These are phyloP conservation scores for Neoscytalidium dimidiatum DNA, from an alignment of 2,329 filamentous ascomycete genomes.

Conservation along the genomic window DNA sequence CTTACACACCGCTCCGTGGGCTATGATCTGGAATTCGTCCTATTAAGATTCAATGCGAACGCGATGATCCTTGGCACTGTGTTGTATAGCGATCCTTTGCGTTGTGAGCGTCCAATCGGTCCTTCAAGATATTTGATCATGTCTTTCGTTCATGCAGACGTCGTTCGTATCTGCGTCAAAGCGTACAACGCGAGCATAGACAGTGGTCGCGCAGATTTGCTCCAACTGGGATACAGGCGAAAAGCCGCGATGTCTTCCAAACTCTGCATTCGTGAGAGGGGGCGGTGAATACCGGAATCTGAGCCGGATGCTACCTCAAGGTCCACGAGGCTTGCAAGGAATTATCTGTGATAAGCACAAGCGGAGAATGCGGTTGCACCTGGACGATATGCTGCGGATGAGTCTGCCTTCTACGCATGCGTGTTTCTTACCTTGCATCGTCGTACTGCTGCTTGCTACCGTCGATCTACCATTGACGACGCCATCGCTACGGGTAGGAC, in stretches of 20 bases:
- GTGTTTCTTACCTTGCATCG: background rate
- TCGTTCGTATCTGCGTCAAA: background rate
- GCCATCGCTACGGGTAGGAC: background rate
- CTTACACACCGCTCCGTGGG: conserved; percentile 2
- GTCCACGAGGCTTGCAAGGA: conserved; percentile 11
- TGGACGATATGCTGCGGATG: background rate
- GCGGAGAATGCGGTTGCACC: background rate
- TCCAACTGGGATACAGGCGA: background rate
- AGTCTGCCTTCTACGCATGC: background rate
- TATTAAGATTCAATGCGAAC: background rate
- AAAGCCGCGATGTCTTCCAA: background rate
- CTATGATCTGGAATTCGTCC: background rate
- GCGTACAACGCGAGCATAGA: background rate
- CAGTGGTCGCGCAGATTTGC: background rate
- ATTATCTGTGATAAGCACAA: background rate
- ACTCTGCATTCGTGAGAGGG: background rate
- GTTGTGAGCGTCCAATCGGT: background rate
- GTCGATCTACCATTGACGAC: background rate
- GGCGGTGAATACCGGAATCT: conserved; percentile 4
- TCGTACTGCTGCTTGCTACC: background rate
- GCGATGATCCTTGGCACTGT: background rate
- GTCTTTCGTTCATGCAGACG: conserved; percentile 4
- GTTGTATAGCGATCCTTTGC: conserved; percentile 6
- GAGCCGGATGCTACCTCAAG: no score
- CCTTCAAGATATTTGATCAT: background rate